Evolutionary conservation across 164 flowering plant species (phyloP), one percentile per base, ranked within the genome.

Genomic region (Dillenia suffruticosa): DNA sequence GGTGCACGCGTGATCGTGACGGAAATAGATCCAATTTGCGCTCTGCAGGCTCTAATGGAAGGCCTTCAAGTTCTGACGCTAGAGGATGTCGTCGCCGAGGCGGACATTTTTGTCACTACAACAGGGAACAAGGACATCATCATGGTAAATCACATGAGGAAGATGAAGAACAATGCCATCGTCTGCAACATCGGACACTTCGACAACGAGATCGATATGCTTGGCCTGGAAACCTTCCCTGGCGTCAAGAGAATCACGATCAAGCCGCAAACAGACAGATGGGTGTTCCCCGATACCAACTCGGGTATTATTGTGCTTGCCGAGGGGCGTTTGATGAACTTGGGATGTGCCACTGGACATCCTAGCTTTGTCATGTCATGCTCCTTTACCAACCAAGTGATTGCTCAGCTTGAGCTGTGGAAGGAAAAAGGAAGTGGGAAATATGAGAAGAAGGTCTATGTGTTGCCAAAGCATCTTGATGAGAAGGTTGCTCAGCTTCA

Each of bases 101-200:
- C 81, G 32, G 91, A 86, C 63, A 86, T 86, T 74, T 84, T 86
- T 67, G 89, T 84, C 62, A 86, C 91, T 80, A 86, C 91, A 73
- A 86, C 91, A 16, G 91, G 91, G 12, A 86, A 86, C 87, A 86
- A 84, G 79, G 91, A 84, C 81, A 84, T 86, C 74, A 86, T 86
- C 71, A 84, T 82, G 91, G 77, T 86, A 4, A 65, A 64, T 72
- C 68, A 86, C 85, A 86, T 86, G 91, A 84, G 55, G 77, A 84
- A 84, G 81, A 86, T 86, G 91, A 86, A 86, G 84, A 86, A 86
- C 82, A 86, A 86, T 62, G 91, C 91, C 73, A 84, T 86, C 53
- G 91, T 86, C 9, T 82, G 91, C 89, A 86, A 86, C 85, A 86
- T 86, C 61, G 91, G 91, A 47, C 91, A 86, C 79, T 86, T 86